Conservation (phyloP, 805 yeast genomes). For the Saccharomycopsis oosterbeekiorum region DNA sequence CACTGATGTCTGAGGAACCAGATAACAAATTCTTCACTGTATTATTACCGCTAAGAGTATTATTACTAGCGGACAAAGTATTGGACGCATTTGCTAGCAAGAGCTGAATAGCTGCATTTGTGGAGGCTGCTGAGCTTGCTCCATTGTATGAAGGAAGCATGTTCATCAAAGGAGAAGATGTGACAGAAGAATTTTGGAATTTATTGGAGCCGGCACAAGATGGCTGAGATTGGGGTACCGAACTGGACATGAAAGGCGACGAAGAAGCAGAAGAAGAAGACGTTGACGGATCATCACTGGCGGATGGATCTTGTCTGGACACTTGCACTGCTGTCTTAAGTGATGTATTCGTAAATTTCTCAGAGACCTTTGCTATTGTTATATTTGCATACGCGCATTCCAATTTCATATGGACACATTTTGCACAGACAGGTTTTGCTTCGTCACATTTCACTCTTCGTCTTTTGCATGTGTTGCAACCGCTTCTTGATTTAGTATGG, state of each 20-base stretch:
- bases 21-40: background rate
- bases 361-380: slow-evolving; percentile 4
- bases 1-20: background rate
- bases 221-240: background rate
- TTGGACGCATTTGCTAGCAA: slow-evolving; percentile 16
- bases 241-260: background rate
- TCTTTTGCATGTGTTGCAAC: slow-evolving; percentile 82
- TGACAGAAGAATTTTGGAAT: background rate
- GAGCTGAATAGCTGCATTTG: slow-evolving; percentile 14
- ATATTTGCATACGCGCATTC: slow-evolving; percentile 51
- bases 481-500: slow-evolving; percentile 81
- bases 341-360: background rate
- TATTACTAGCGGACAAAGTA: background rate
- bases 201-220: background rate
- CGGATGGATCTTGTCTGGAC: background rate
- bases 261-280: background rate
- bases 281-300: background rate
- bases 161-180: background rate
- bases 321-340: background rate
- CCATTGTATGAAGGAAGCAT: background rate
- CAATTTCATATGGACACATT: slow-evolving; percentile 71
- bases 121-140: background rate
- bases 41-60: background rate
- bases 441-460: slow-evolving; percentile 94
- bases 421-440: slow-evolving; percentile 63